phyloP scores from a whole-genome alignment of 345 rosid species.

The Bruguiera sexangula region DNA sequence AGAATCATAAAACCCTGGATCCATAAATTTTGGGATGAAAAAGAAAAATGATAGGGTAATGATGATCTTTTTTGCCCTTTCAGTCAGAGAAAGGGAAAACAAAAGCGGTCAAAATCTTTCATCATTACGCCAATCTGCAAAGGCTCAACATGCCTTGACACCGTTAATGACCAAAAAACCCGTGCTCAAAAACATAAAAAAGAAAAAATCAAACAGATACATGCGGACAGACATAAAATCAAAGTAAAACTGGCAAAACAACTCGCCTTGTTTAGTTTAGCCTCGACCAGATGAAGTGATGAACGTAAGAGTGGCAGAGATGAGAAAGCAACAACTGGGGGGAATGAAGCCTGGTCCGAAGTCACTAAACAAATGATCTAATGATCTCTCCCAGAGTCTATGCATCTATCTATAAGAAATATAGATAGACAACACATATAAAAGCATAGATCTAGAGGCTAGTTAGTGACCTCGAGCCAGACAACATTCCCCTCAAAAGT shows the following conservation, averaged over 20 bases:
- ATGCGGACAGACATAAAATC: background rate
- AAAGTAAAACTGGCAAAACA: background rate
- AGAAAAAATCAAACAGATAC: no score
- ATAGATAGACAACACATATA: background rate
- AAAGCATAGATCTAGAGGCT: constrained; percentile 8
- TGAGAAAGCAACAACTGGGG: constrained; percentile 53
- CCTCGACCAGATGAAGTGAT: background rate
- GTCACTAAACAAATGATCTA: constrained; percentile 24
- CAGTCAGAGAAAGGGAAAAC: constrained; percentile 27
- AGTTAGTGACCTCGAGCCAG: constrained; percentile 83
- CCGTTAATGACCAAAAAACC: constrained; percentile 13
- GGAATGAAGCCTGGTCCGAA: constrained; percentile 99
- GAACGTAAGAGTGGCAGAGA: background rate
- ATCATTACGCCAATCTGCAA: constrained; percentile 71
- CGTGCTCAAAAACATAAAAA: constrained; percentile 9
- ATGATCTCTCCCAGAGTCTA: background rate
- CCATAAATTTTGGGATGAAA: constrained; percentile 31
- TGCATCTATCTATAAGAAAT: background rate
- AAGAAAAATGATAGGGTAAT: constrained; percentile 24
- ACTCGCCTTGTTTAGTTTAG: background rate
- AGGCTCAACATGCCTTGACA: constrained; percentile 25
- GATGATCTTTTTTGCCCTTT: constrained; percentile 33
- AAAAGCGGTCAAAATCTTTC: constrained; percentile 43
- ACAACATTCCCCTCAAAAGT: constrained; percentile 91
- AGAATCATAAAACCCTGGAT: constrained; percentile 23